Conservation (phyloP, 2,329 filamentous ascomycete genomes). For the Aureobasidium sp. region DNA sequence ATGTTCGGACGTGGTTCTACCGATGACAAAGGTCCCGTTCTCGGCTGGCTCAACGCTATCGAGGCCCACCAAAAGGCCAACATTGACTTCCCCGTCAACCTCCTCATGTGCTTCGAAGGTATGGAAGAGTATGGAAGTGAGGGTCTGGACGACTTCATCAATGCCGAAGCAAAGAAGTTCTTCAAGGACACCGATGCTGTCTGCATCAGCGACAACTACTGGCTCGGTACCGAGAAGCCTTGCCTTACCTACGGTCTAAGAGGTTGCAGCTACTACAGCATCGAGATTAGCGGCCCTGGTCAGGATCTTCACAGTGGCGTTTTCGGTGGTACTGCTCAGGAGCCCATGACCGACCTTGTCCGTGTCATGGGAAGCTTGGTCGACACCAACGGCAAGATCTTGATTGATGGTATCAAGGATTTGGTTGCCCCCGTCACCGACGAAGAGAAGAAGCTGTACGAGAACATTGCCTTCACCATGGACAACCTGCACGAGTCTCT, state of each 20-base stretch:
- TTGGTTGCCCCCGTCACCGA: conserved; percentile 83
- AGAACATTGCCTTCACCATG: conserved; percentile 90
- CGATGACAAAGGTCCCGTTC: conserved; percentile 94
- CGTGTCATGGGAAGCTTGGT: conserved; percentile 77
- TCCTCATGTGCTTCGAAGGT: conserved; percentile 98
- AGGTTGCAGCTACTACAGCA: conserved; percentile 94
- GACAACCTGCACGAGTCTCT: conserved; percentile 87
- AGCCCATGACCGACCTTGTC: conserved; percentile 96
- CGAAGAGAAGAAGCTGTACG: conserved; percentile 83
- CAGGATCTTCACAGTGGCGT: conserved; percentile 95
- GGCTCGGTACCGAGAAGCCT: conserved; percentile 97
- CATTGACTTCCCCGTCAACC: conserved; percentile 91
- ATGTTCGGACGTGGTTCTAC: conserved; percentile 96
- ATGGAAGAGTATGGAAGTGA: conserved; percentile 99
- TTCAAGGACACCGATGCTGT: conserved; percentile 95
- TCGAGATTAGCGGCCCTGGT: conserved; percentile 83
- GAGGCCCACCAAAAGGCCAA: conserved; percentile 95
- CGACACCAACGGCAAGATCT: conserved; percentile 83
- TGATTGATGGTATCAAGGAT: conserved; percentile 88
- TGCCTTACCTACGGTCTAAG: conserved; percentile 95
- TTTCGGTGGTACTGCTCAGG: conserved; percentile 91
- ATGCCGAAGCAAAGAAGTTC: conserved; percentile 82
- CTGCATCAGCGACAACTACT: conserved; percentile 99
- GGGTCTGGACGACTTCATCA: conserved; percentile 90
- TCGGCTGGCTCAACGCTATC: conserved; percentile 97